These are phyloP conservation scores for Aspergillus floridensis DNA, from an alignment of 2,329 filamentous ascomycete species.

Conservation along the genomic window DNA sequence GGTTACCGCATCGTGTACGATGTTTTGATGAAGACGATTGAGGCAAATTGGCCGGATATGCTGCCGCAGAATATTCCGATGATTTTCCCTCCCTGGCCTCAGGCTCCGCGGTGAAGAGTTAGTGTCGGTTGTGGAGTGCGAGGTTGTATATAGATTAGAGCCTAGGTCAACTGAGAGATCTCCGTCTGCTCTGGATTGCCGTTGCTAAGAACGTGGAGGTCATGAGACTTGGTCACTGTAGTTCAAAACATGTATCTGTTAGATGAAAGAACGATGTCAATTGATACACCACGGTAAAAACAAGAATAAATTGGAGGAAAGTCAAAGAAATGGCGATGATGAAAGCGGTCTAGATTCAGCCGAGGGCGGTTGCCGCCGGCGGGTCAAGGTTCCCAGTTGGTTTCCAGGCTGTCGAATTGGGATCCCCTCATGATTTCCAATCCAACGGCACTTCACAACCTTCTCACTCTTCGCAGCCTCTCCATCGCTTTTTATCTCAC, in stretches of 20 bases:
- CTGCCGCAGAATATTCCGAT: slow-evolving; percentile 51
- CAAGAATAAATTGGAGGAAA: not conserved
- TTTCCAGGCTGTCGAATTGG: slow-evolving; percentile 5
- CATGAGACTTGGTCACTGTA: too few species aligned
- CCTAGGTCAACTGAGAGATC: not conserved
- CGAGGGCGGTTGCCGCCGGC: slow-evolving; percentile 1
- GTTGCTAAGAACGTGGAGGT: too few species aligned
- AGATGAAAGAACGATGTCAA: not conserved
- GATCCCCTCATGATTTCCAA: slow-evolving; percentile 17
- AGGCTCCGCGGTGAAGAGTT: slow-evolving; percentile 36
- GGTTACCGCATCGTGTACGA: slow-evolving; percentile 58
- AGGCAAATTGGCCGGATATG: slow-evolving; percentile 54
- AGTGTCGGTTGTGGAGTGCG: not conserved
- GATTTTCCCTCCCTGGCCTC: slow-evolving; percentile 55
- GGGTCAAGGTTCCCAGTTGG: slow-evolving; percentile 4
- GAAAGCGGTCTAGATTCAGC: slow-evolving; percentile 17
- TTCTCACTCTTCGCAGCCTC: not conserved
- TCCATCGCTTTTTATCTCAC: not conserved
- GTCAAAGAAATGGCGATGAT: not conserved
- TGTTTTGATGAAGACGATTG: slow-evolving; percentile 53
- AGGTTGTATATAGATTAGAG: not conserved
- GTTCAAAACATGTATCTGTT: too few species aligned
- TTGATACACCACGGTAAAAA: not conserved
- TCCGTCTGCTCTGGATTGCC: too few species aligned
- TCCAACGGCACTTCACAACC: slow-evolving; percentile 9